Evolutionary conservation across 495 filamentous ascomycete genomes (phyloP), one percentile per base, ranked within the genome.

Genomic region (Parathielavia hyrcaniae): DNA sequence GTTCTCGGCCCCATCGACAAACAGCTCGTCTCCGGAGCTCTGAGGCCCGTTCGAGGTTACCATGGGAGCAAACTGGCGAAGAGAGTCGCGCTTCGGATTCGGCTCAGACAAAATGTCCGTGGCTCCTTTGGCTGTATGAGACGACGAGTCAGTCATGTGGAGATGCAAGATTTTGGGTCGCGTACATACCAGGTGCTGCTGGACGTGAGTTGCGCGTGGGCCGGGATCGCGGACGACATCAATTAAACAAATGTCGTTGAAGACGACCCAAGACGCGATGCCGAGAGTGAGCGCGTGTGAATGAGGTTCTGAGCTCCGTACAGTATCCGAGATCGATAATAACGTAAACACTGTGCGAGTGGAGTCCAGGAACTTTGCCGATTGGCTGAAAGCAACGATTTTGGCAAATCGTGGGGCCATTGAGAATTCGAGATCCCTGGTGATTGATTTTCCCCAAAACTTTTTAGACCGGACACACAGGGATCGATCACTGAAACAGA

Each of bases 21-120:
- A 36, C 11, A 67, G 63, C 61, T 64, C 64, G 30, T 66, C 63
- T 9, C 66, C 64, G 16, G 64, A 64, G 59, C 38, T 61, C 6
- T 44, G 19, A 17, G 54, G 32, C 14, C 34, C 35, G 12, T 60
- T 63, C 13, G 19, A 9, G 19, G 20, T 36, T 12, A 50, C 53
- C 67, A 67, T 68, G 41, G n/a, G 36, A 13, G 49, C 34, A 12
- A 11, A n/a, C 9, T 32, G 20, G 7, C 32, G 41, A 14, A 13
- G 19, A 6, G 32, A 30, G 36, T 23, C 47, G 35, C 22, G 34
- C 39, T 41, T 30, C 30, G 22, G 17, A 20, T 30, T 23, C 19
- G 30, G 2, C 51, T 8, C 38, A 5, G 35, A 36, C 4, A 30
- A 26, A 58, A 26, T 38, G 39, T 48, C 5, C 50, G 52, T 10